Base-by-base conservation (phyloP, 345 rosid species). In the Acer yangbiense region DNA sequence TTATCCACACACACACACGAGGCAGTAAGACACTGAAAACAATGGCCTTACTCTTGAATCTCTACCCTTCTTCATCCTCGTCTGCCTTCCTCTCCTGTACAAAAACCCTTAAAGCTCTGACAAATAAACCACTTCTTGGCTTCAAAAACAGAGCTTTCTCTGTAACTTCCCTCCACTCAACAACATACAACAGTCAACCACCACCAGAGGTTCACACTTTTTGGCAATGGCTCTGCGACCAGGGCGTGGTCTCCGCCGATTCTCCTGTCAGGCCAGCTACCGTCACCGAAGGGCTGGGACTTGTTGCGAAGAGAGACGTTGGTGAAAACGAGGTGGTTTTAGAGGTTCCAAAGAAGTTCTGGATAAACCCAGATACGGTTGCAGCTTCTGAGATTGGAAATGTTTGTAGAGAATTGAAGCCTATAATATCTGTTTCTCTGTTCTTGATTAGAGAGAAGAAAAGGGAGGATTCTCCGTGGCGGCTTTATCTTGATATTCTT, bases 331-430 rank as follows among this genome's bases (percentile, higher is more conserved):
- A 95, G 83, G 92, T 92, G 74, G 92, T 95, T 55, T 83, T 95
- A 84, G 96, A 95, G 89, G 80, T 95, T 29, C 98, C 98, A 10
- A 87, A 89, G 83, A 85, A 88, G 76, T 71, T 93, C 41, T 95
- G 98, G 99, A 90, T 95, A 74, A 93, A 91, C 86, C 96, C 89
- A 23, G 98, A 93, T 74, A 80, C 86, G 0, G 97, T 91, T 54
- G 87, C 88, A 3, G 93, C 87, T 69, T 95, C 99, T 52, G 96
- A 90, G 57, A 91, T 93, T 14, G 99, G 98, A 80, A 68, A 68
- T 43, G 86, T 91, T 46, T 93, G 97, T 76, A 80, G 86, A 32
- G 96, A 89, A 20, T 73, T 95, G 80, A 95, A 95, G 87, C 98
- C 98, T 48, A 91, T 98, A 97, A 76, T 91, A 6, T 85, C 92